A percentile compares a stretch with the other conserved stretches of the same genome.
phyloP scores from a whole-genome alignment of 352 stramenopile species.

The Globisporangium megalacanthum region DNA sequence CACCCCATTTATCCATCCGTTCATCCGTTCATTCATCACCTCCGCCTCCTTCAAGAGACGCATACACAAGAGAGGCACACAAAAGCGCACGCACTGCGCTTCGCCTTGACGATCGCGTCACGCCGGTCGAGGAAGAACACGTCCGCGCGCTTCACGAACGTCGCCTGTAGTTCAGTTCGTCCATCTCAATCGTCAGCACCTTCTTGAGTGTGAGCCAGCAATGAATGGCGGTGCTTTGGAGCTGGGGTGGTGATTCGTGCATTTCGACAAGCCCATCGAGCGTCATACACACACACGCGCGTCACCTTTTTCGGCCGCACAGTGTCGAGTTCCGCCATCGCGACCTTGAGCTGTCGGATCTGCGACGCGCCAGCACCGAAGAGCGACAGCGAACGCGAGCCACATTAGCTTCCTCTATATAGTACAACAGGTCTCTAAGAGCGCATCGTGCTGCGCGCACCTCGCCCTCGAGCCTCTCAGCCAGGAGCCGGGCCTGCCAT shows the following conservation, averaged over 20 bases:
- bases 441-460: background rate
- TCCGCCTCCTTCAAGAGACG: no score
- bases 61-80: background rate
- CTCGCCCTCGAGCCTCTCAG: slow-evolving; percentile 18
- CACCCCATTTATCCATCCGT: background rate
- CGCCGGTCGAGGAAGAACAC: slow-evolving; percentile 71
- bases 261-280: background rate
- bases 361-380: slow-evolving; percentile 11
- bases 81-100: slow-evolving; percentile 36
- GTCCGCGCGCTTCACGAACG: slow-evolving; percentile 63
- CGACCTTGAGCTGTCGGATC: slow-evolving; percentile 77
- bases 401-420: background rate
- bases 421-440: background rate
- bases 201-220: background rate
- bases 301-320: slow-evolving; percentile 65
- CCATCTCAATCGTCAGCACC: background rate
- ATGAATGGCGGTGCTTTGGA: no score
- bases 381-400: background rate
- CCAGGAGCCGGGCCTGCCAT: slow-evolving; percentile 43
- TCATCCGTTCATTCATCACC: no score
- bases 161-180: slow-evolving; percentile 23
- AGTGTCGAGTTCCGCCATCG: slow-evolving; percentile 62
- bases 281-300: background rate
- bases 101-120: slow-evolving; percentile 63
- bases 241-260: no score